These are phyloP conservation scores for Phytopythium mirpurense DNA, from an alignment of 352 stramenopile genomes.

Conservation along the genomic window DNA sequence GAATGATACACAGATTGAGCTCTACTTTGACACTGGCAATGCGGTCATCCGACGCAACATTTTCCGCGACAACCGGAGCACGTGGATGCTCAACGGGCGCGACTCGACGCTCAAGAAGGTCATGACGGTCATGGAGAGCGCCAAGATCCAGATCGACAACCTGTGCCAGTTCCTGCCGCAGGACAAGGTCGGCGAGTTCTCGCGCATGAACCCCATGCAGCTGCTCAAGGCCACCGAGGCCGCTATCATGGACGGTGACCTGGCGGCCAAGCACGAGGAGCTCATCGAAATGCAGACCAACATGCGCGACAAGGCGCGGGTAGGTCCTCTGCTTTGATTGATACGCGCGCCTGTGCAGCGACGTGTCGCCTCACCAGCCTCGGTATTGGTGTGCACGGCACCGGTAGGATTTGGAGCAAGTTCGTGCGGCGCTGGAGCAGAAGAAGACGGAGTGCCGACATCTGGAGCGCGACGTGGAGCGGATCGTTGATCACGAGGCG, in stretches of 20 bases:
- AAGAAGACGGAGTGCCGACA: slow-evolving; percentile 83
- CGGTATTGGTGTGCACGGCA: not conserved
- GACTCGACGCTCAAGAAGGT: slow-evolving; percentile 70
- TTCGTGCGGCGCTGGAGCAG: slow-evolving; percentile 55
- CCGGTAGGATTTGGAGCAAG: slow-evolving; percentile 55
- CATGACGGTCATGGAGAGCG: slow-evolving; percentile 67
- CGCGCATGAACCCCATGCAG: slow-evolving; percentile 76
- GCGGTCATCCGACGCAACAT: slow-evolving; percentile 90
- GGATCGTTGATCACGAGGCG: slow-evolving; percentile 76
- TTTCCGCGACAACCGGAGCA: slow-evolving; percentile 85
- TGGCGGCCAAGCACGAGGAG: slow-evolving; percentile 66
- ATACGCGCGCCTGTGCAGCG: not conserved
- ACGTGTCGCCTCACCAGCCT: not conserved
- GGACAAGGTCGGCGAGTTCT: slow-evolving; percentile 92
- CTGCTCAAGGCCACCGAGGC: slow-evolving; percentile 77
- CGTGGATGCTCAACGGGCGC: slow-evolving; percentile 73
- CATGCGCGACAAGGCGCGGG: slow-evolving; percentile 63
- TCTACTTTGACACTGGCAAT: slow-evolving; percentile 80
- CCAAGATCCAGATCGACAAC: slow-evolving; percentile 98
- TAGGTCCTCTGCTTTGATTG: slow-evolving; percentile 14
- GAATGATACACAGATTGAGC: slow-evolving; percentile 80
- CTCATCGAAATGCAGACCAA: slow-evolving; percentile 75
- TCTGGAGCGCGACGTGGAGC: slow-evolving; percentile 80
- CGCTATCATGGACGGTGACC: slow-evolving; percentile 66
- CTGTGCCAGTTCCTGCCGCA: slow-evolving; percentile 98